A percentile compares a stretch with the other conserved stretches of the same genome.
Conservation (phyloP, 768 basidiomycete genomes). For the Rhodotorula graminis region DNA sequence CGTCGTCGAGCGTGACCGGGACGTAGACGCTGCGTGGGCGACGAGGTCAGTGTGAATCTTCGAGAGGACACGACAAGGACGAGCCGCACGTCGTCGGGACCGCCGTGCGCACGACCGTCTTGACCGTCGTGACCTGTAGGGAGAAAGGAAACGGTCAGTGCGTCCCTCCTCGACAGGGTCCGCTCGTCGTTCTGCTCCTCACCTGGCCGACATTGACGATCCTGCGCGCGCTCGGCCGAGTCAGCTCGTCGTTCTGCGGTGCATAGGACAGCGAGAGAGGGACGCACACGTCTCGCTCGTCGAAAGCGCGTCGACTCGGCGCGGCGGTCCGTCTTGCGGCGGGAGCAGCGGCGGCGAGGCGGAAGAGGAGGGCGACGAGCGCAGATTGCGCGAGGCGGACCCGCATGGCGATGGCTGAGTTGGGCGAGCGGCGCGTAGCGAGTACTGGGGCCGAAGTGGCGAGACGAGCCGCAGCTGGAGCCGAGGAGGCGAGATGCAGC, state of each 20-base stretch:
- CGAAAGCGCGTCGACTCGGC: neutral
- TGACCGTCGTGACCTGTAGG: constrained; percentile 8
- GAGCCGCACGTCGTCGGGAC: constrained; percentile 13
- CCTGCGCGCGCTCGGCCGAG: neutral
- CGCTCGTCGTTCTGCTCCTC: neutral
- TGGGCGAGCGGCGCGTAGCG: no score
- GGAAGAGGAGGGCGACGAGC: neutral
- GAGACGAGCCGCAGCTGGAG: no score
- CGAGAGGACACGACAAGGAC: no score
- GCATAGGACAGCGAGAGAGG: no score
- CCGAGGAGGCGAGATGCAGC: no score
- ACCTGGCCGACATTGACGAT: constrained; percentile 17
- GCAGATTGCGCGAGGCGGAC: neutral
- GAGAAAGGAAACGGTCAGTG: neutral
- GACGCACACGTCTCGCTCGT: neutral
- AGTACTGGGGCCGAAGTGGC: no score
- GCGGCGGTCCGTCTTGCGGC: neutral
- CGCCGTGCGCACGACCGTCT: constrained; percentile 1
- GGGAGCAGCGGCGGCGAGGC: no score
- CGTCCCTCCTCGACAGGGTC: no score
- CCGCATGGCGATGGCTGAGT: neutral
- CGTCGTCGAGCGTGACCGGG: neutral
- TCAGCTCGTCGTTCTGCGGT: neutral
- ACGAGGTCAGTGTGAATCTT: neutral
- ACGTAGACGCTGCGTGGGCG: neutral